Percentiles rank a stretch among this genome's conserved stretches.
These are phyloP conservation scores for Podochytrium sp. DNA, from an alignment of 192 early-diverging fungal genomes.

Conservation along the genomic window DNA sequence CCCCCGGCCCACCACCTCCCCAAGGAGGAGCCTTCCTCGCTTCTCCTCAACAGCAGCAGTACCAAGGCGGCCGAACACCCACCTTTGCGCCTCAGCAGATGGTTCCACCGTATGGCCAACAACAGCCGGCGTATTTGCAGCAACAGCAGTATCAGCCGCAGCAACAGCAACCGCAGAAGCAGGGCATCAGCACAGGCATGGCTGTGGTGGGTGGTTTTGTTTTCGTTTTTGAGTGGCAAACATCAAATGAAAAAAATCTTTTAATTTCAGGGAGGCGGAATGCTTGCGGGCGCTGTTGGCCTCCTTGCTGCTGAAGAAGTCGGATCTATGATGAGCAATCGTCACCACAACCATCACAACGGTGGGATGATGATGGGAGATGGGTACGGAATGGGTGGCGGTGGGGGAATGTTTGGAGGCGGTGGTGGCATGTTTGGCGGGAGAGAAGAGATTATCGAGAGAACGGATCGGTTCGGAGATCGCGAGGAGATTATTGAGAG, in stretches of 20 bases:
- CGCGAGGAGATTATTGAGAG: constrained; percentile 5
- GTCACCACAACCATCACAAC: background rate
- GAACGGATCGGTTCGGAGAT: background rate
- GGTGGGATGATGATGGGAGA: background rate
- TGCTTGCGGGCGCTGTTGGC: constrained; percentile 3
- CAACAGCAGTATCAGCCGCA: constrained; percentile 1
- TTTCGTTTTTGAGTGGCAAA: background rate
- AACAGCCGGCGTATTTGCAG: background rate
- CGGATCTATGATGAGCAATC: background rate
- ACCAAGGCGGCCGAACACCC: background rate
- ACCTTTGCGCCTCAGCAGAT: background rate
- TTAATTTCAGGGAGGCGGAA: background rate
- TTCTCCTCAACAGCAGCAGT: background rate
- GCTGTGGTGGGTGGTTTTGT: constrained; percentile 13
- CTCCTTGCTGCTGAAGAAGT: background rate
- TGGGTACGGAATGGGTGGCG: background rate
- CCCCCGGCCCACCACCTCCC: background rate
- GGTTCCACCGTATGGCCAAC: background rate
- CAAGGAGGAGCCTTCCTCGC: background rate
- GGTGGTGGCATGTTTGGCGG: background rate
- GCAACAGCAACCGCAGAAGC: background rate
- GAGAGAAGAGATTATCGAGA: background rate
- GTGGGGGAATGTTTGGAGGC: background rate
- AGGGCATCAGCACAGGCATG: constrained; percentile 8
- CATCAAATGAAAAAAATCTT: background rate